Base-by-base conservation (phyloP, 441 rosid genomes). In the Euphorbia celastroides region DNA sequence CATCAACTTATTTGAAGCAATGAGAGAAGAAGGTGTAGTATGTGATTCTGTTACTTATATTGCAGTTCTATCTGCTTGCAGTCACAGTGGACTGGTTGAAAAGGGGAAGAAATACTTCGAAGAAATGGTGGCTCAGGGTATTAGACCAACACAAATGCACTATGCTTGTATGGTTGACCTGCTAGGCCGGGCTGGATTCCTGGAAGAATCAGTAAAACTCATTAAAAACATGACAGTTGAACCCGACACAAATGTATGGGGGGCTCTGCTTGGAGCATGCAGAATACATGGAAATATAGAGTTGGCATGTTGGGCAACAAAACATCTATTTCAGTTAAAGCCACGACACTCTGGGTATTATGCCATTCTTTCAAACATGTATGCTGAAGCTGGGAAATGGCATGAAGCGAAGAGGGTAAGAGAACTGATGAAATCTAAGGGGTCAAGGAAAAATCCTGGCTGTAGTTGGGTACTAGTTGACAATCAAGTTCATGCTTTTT, bases 81-180 rank as follows among this genome's bases (percentile, higher is more conserved):
- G 95, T 80, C 98, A 88, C 32, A 90, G 90, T 27, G 96, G 94
- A 62, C 79, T 90, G 82, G 83, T 88, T 62, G 88, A 82, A 58
- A 78, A 77, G 5, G 97, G 98, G 54, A 86, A 84, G 61, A 70
- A 77, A 63, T 90, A 79, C 71, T 88, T 93, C 63, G 67, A 83
- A 46, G 74, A 79, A 67, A 90, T 93, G 94, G 83, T 70, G 61
- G 82, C 82, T 14, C 77, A 70, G 68, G 69, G 82, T 17, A 75
- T 88, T 41, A 71, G 62, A 22, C 93, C 97, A 2, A 75, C 80
- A 57, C 70, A 79, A 58, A 86, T 86, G 79, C 97, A 90, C 76
- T 90, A 90, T 78, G 87, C 96, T 50, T 85, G 93, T 63, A 87
- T 93, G 96, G 88, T 88, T 61, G 93, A 89, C 67, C 91, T 93